phyloP scores from a whole-genome alignment of 2,329 filamentous ascomycete species.

The Metarhizium album region DNA sequence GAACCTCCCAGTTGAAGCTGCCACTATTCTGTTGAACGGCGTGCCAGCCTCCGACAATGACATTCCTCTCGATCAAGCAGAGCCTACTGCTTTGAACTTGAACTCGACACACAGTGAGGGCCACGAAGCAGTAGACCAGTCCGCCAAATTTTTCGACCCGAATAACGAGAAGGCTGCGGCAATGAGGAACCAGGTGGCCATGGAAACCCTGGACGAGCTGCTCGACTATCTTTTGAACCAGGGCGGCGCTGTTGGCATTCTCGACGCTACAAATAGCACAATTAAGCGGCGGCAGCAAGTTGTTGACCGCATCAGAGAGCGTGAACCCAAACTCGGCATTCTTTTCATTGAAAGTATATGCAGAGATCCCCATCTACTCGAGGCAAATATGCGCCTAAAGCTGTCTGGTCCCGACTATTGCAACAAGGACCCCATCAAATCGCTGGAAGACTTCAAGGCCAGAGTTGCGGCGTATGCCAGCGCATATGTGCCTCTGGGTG shows the following conservation, averaged over 20 bases:
- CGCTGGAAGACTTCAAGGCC: conserved; percentile 83
- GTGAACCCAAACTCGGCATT: conserved; percentile 81
- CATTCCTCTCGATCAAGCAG: conserved; percentile 19
- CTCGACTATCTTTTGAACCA: conserved; percentile 76
- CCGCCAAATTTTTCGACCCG: conserved; percentile 88
- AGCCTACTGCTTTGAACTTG: conserved; percentile 28
- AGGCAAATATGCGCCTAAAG: conserved; percentile 96
- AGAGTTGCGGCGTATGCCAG: conserved; percentile 90
- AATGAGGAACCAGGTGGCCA: conserved; percentile 80
- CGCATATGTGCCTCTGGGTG: conserved; percentile 80
- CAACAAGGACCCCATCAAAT: conserved; percentile 78
- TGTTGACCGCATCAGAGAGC: conserved; percentile 69
- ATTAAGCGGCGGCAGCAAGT: conserved; percentile 73
- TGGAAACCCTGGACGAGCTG: conserved; percentile 86
- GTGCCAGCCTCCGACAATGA: conserved; percentile 23
- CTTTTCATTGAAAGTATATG: conserved; percentile 95
- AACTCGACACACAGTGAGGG: conserved; percentile 15
- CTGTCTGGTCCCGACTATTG: conserved; percentile 93
- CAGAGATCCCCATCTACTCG: conserved; percentile 69
- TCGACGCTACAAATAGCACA: conserved; percentile 97
- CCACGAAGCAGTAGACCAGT: conserved; percentile 62
- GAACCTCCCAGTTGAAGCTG: conserved; percentile 39
- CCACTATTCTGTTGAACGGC: conserved; percentile 48
- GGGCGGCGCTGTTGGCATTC: conserved; percentile 83
- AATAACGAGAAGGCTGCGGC: conserved; percentile 72